Evolutionary conservation across 2,329 filamentous ascomycete species (phyloP), one percentile per base, ranked within the genome.

Genomic region (Paecilomyces fulvus): DNA sequence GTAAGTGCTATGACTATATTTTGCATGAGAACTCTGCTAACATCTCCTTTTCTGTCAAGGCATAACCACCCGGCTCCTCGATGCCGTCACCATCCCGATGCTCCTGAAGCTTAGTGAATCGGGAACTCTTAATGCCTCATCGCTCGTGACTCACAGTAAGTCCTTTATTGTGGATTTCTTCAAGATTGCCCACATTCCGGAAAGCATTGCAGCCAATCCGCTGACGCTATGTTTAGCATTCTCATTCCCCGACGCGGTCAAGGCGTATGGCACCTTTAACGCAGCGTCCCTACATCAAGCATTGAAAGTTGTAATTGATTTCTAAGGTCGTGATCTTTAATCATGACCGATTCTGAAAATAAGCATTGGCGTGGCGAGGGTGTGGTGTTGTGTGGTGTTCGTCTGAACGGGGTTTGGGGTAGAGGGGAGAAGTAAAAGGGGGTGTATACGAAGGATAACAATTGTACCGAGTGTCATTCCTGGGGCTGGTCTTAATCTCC

Each of bases 121-220:
- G 0, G 72, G 73, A 9, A 75, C 71, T 51, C 58, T 80, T 10
- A 66, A 77, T 28, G 74, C 76, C 4, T 64, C 67, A 0, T 66
- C 72, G 55, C 65, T 80, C 14, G 75, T 80, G 46, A 80, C 77
- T 1, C 77, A 81, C 59, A 65, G 72, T 77, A 63, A 60, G 74
- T 59, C 9, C n/a, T 43, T 43, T 43, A 12, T 43, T 43, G 7
- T 43, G 37, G 14, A 17, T 43, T 43, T 43, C 37, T n/a, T 17
- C 37, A 43, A 17, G 14, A 6, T n/a, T 43, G 37, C 37, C n/a
- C 37, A n/a, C 37, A 43, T 43, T 43, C 37, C 37, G 5, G 3
- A 8, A 17, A 9, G n/a, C 3, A 3, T 9, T 43, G 14, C 37
- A 8, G 37, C 7, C 14, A 37, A 28, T 28, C 25, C 7, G 25